Evolutionary conservation across 1,284 basidiomycete genomes (phyloP).

Genomic region (Inonotus hispidus): DNA sequence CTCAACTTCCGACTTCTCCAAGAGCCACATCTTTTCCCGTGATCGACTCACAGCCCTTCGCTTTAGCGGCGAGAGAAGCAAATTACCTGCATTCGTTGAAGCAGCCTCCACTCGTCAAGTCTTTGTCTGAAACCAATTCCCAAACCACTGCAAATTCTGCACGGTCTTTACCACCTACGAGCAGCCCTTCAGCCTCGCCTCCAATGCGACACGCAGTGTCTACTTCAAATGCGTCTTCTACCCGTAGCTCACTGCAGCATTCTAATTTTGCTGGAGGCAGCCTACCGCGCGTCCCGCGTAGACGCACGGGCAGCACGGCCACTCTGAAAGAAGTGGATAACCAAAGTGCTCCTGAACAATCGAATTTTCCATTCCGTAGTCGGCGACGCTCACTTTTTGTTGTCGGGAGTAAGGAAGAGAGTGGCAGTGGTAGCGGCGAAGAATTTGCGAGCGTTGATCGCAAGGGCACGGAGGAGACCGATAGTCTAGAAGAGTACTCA

Average conservation of each 20-base stretch:
- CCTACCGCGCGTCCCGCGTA: constrained; percentile 6
- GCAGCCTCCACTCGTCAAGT: constrained; percentile 1
- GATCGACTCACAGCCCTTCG: not conserved
- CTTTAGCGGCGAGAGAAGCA: not conserved
- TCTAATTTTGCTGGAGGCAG: constrained; percentile 6
- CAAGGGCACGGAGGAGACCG: not conserved
- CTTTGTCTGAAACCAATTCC: not conserved
- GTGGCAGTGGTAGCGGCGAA: not conserved
- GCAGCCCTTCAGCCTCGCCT: not conserved
- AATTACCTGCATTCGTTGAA: not conserved
- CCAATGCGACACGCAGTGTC: constrained; percentile 8
- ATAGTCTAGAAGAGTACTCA: not conserved
- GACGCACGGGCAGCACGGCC: not conserved
- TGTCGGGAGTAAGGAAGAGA: constrained; percentile 6
- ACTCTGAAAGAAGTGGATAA: not conserved
- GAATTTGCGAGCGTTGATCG: not conserved
- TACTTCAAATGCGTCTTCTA: constrained; percentile 4
- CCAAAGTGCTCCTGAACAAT: not conserved
- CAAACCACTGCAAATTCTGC: not conserved
- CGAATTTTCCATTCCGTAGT: not conserved
- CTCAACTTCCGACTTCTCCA: not conserved
- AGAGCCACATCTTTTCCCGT: not conserved
- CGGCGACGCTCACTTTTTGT: constrained; percentile 8
- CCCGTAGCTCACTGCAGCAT: not conserved
- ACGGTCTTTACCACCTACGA: not conserved